These are phyloP conservation scores for Vitis hybrid DNA, from an alignment of 177 flowering plant species.

Conservation along the genomic window DNA sequence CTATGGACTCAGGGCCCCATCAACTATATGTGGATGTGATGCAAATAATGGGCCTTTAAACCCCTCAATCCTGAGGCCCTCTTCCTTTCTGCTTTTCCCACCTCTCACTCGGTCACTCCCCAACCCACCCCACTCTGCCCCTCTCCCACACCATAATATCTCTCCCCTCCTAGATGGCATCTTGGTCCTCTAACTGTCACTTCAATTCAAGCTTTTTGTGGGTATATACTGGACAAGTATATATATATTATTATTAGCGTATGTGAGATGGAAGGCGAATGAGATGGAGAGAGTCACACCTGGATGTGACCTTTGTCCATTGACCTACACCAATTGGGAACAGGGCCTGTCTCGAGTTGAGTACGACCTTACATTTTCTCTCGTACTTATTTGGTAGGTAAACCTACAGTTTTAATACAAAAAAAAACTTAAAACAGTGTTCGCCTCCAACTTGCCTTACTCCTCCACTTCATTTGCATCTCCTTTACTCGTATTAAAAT, in stretches of 20 bases:
- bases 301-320: background rate
- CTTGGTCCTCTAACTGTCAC: background rate
- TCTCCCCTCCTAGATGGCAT: background rate
- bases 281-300: background rate
- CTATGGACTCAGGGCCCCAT: background rate
- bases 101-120: background rate
- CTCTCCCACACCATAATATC: no score
- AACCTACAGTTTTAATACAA: no score
- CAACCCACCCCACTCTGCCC: background rate
- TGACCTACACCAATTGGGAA: background rate
- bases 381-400: background rate
- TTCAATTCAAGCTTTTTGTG: background rate
- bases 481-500: no score
- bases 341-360: background rate
- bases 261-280: background rate
- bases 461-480: no score
- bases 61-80: conserved; percentile 7
- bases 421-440: no score
- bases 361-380: background rate
- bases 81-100: background rate
- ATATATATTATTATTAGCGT: background rate
- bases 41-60: background rate
- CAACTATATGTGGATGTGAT: conserved; percentile 11
- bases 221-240: background rate
- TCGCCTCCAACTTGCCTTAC: no score